These are phyloP conservation scores for Abrus pulchellus DNA, from an alignment of 306 rosid genomes.

Conservation along the genomic window DNA sequence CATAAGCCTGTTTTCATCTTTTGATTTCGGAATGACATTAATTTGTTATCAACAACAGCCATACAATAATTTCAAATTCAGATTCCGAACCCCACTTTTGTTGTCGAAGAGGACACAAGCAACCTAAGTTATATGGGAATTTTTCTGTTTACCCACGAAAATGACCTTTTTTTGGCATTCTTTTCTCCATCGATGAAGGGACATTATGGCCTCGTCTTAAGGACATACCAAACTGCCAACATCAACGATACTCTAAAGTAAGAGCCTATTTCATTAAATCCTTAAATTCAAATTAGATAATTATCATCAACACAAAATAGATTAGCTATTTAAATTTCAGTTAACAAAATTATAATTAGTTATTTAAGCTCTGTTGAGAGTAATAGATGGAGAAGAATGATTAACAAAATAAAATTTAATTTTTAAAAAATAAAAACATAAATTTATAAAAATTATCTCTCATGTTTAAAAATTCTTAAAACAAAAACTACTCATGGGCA, in stretches of 20 bases:
- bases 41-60: not conserved
- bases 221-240: not conserved
- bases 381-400: not conserved
- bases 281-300: too few species aligned
- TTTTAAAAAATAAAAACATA: not conserved
- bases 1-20: not conserved
- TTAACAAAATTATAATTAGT: too few species aligned
- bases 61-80: constrained; percentile 28
- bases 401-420: not conserved
- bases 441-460: too few species aligned
- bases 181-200: not conserved
- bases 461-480: too few species aligned
- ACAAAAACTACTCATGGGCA: not conserved
- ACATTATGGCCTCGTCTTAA: not conserved
- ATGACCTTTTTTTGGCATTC: not conserved
- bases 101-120: constrained; percentile 28
- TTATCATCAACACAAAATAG: too few species aligned
- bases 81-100: constrained; percentile 31
- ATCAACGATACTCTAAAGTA: not conserved
- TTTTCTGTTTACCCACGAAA: constrained; percentile 6
- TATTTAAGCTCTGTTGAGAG: too few species aligned
- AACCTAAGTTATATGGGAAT: not conserved
- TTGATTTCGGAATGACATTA: not conserved
- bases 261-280: not conserved
- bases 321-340: too few species aligned